phyloP scores from a whole-genome alignment of 352 stramenopile genomes.

The Phytophthora palmivora region DNA sequence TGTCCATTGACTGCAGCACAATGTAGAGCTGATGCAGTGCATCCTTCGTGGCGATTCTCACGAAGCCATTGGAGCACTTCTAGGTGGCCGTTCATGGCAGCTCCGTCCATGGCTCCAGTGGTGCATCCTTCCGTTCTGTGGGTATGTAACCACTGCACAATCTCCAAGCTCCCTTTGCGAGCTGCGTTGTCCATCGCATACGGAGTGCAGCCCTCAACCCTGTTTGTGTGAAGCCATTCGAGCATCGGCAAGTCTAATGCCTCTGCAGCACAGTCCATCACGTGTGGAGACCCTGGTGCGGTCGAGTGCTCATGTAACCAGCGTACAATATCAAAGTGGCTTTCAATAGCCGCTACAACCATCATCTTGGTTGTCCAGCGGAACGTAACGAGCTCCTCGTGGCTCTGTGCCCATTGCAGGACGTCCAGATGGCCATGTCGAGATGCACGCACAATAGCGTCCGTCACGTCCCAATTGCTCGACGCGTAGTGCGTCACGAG shows the following conservation, averaged over 20 bases:
- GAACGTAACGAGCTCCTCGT: constrained; percentile 18
- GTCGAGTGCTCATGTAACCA: constrained; percentile 43
- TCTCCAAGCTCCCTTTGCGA: constrained; percentile 37
- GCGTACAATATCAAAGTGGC: constrained; percentile 48
- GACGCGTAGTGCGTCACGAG: constrained; percentile 31
- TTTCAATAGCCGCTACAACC: constrained; percentile 49
- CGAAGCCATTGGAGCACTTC: constrained; percentile 44
- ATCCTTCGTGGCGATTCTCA: constrained; percentile 36
- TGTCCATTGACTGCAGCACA: constrained; percentile 41
- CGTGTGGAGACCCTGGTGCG: constrained; percentile 35
- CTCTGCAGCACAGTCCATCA: constrained; percentile 51
- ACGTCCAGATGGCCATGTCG: constrained; percentile 34
- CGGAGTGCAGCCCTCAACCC: constrained; percentile 42
- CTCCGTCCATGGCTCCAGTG: constrained; percentile 36
- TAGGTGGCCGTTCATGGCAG: constrained; percentile 43
- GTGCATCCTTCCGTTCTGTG: constrained; percentile 41
- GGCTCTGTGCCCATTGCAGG: constrained; percentile 31
- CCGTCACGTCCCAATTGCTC: constrained; percentile 29
- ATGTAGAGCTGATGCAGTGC: constrained; percentile 35
- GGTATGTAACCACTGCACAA: constrained; percentile 42
- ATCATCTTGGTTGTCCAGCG: constrained; percentile 46
- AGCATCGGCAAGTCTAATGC: constrained; percentile 39
- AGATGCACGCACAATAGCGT: constrained; percentile 36
- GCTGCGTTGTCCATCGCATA: constrained; percentile 48
- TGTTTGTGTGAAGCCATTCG: constrained; percentile 46